Base-by-base conservation (phyloP, 1,139 yeast species). In the Sugiyamaella japonica region DNA sequence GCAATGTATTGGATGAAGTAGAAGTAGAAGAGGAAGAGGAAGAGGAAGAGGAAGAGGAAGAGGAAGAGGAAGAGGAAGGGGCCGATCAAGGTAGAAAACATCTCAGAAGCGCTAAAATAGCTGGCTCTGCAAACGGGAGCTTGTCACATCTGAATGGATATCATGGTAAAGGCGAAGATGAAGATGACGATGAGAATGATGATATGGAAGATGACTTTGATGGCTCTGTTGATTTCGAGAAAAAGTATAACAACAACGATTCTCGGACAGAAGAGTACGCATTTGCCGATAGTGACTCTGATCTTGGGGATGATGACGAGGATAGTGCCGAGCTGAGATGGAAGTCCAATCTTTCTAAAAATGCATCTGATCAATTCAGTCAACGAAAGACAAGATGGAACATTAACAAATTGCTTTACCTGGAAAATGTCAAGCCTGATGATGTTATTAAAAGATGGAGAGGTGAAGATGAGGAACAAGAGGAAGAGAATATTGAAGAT, bases 401-500 rank as follows among this genome's bases (percentile, higher is more conserved):
- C 68, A 82, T 93, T 58, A 84, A 86, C 64, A 89, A 87, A 66
- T 74, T 93, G 54, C 74, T 93, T 9, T 93, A 93, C 68, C 77
- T 86, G 81, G 82, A 84, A 54, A 86, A 87, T 61, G 75, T 89
- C 42, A 81, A 84, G 7, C 93, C 97, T 0, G 75, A 74, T 0
- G 96, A 88, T 53, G 97, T 82, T 28, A 74, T 91, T 48, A 76
- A 74, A 48, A 81, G 93, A 69, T 91, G 97, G 96, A 83, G 70
- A 61, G 83, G 80, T 58, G 76, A 74, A 38, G 74, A 64, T 1
- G 76, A 73, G 2, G 79, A 75, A 3, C 71, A 65, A 6, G 79
- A 77, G 8, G 76, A 72, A 12, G 77, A 73, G 15, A 81, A 74
- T 17, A 81, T 76, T 12, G 83, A 76, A 16, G 82, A 78, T 2